Conservation (phyloP, 2,329 filamentous ascomycete species). For the Basipetospora sp. region DNA sequence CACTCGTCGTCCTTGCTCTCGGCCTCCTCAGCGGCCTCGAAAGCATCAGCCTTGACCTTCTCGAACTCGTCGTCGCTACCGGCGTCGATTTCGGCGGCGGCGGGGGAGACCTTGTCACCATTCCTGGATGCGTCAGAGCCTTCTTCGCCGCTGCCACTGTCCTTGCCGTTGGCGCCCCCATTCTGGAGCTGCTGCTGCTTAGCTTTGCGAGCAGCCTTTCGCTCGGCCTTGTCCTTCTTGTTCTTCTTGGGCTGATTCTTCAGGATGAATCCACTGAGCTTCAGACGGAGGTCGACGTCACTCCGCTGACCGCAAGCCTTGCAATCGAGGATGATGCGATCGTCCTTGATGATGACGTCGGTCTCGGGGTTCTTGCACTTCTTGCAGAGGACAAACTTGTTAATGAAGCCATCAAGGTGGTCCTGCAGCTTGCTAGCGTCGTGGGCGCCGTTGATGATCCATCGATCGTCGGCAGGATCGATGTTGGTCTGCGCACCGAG, state of each 20-base stretch:
- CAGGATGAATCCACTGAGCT: constrained; percentile 92
- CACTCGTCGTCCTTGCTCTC: constrained; percentile 77
- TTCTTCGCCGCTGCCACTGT: constrained; percentile 38
- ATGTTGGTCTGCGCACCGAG: constrained; percentile 97
- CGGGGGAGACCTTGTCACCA: constrained; percentile 55
- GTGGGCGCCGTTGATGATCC: constrained; percentile 99
- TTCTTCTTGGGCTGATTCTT: constrained; percentile 89
- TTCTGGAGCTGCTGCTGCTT: constrained; percentile 58
- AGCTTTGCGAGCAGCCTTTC: constrained; percentile 82
- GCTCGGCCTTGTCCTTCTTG: constrained; percentile 90
- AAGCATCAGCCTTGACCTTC: constrained; percentile 53
- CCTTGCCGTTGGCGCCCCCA: constrained; percentile 26
- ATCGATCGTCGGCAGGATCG: constrained; percentile 91
- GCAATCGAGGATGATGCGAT: constrained; percentile 84
- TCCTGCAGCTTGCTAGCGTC: constrained; percentile 92
- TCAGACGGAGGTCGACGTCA: constrained; percentile 81
- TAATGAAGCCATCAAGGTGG: constrained; percentile 95
- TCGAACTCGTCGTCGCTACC: constrained; percentile 87
- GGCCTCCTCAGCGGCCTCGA: constrained; percentile 32
- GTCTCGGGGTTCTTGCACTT: constrained; percentile 99
- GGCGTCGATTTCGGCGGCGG: constrained; percentile 35
- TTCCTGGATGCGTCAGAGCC: constrained; percentile 51
- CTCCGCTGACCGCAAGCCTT: constrained; percentile 93
- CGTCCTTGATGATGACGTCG: constrained; percentile 87
- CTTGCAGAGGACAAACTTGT: constrained; percentile 97